phyloP scores from a whole-genome alignment of 768 basidiomycete genomes.

The Sistotremastrum suecicum region DNA sequence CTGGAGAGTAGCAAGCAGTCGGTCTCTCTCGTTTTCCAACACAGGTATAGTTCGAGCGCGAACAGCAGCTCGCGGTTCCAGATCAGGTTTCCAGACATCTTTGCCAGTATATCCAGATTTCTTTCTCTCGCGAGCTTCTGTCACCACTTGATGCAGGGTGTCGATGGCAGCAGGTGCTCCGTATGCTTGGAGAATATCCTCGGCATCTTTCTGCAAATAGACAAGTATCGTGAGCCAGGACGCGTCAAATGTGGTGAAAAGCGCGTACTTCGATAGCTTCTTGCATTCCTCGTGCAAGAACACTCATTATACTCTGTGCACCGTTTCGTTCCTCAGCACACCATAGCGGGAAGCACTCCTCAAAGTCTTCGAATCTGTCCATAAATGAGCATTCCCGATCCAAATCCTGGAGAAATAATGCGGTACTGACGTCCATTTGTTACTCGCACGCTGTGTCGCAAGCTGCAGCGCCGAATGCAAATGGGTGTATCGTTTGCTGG shows the following conservation, averaged over 20 bases:
- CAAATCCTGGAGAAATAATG: not conserved
- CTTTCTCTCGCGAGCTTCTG: conserved; percentile 45
- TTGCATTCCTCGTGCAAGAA: conserved; percentile 60
- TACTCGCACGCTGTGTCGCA: conserved; percentile 38
- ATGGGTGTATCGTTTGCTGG: conserved; percentile 39
- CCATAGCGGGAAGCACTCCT: conserved; percentile 50
- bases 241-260: not conserved
- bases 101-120: conserved; percentile 27
- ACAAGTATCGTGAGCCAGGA: not conserved
- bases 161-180: conserved; percentile 58
- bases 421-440: conserved; percentile 43
- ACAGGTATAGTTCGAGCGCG: conserved; percentile 50
- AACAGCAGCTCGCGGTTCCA: conserved; percentile 49
- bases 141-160: conserved; percentile 51
- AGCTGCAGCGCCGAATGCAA: conserved; percentile 43
- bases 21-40: conserved; percentile 29
- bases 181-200: conserved; percentile 56
- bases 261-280: conserved; percentile 31
- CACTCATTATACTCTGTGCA: conserved; percentile 44
- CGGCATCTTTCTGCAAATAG: conserved; percentile 39
- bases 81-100: conserved; percentile 51
- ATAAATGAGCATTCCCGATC: not conserved
- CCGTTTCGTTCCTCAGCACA: conserved; percentile 54
- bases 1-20: conserved; percentile 22
- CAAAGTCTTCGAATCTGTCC: conserved; percentile 21